phyloP scores from a whole-genome alignment of 192 early-diverging fungal species.

The Coemansia sp. region DNA sequence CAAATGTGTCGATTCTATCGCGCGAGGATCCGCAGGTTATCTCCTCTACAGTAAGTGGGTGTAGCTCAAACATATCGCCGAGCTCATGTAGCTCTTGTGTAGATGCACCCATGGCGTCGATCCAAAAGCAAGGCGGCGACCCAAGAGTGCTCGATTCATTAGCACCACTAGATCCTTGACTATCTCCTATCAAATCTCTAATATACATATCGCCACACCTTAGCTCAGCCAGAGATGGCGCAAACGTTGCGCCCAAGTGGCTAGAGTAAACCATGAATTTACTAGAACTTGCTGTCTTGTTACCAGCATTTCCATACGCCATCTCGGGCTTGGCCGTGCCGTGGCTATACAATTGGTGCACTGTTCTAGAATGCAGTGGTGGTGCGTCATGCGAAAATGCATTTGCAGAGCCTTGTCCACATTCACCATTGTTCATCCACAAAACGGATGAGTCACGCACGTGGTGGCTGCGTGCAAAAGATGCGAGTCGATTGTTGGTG shows the following conservation, averaged over 20 bases:
- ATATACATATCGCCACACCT: conserved; percentile 16
- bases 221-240: conserved; percentile 22
- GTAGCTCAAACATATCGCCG: conserved; percentile 69
- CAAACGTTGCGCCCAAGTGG: conserved; percentile 26
- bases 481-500: conserved; percentile 9
- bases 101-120: conserved; percentile 65
- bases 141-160: not conserved
- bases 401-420: not conserved
- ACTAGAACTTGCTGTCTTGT: not conserved
- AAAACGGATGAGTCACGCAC: conserved; percentile 44
- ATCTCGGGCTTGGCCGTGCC: not conserved
- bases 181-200: conserved; percentile 10
- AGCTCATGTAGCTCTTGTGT: conserved; percentile 63
- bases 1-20: conserved; percentile 84
- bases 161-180: conserved; percentile 17
- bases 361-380: not conserved
- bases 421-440: conserved; percentile 38
- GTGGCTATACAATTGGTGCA: not conserved
- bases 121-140: conserved; percentile 66
- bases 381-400: not conserved
- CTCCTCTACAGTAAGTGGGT: conserved; percentile 87
- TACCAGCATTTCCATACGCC: not conserved
- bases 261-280: conserved; percentile 43
- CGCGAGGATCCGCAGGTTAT: conserved; percentile 85
- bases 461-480: conserved; percentile 13